A percentile compares a stretch with the other conserved stretches of the same genome.
Evolutionary conservation across 2,329 filamentous ascomycete genomes (phyloP).

Genomic region (Colletotrichum trifolii): DNA sequence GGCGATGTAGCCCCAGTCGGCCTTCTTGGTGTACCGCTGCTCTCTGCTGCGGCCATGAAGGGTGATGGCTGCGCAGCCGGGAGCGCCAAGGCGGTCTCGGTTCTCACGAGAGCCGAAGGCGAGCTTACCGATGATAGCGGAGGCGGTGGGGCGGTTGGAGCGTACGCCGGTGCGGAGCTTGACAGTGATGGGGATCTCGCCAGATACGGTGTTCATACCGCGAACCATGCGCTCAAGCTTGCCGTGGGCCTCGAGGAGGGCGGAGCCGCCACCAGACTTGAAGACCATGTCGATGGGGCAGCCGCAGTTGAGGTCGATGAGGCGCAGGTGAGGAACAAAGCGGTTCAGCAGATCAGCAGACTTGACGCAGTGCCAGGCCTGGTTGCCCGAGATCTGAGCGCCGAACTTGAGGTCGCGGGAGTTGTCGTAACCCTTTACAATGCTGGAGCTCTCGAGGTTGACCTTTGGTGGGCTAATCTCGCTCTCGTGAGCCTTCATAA

Average conservation of each 20-base stretch:
- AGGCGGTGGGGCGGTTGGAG: constrained; percentile 81
- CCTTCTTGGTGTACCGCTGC: constrained; percentile 89
- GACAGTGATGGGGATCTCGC: constrained; percentile 89
- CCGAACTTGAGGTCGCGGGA: constrained; percentile 87
- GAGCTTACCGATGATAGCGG: constrained; percentile 84
- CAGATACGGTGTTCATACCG: constrained; percentile 94
- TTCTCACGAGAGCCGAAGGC: constrained; percentile 83
- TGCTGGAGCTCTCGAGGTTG: constrained; percentile 57
- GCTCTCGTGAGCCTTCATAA: constrained; percentile 90
- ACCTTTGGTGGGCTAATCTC: constrained; percentile 81
- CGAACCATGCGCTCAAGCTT: constrained; percentile 95
- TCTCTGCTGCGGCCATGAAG: constrained; percentile 93
- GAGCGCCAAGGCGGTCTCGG: constrained; percentile 75
- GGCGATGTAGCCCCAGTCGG: constrained; percentile 96
- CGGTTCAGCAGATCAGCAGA: constrained; percentile 83
- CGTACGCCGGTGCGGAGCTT: constrained; percentile 95
- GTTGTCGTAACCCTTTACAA: constrained; percentile 84
- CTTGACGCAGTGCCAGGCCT: constrained; percentile 91
- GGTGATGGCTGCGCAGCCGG: constrained; percentile 93
- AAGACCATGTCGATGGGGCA: constrained; percentile 97
- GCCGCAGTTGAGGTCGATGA: constrained; percentile 96
- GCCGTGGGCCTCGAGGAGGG: constrained; percentile 85
- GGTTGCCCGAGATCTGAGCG: constrained; percentile 91
- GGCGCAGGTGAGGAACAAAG: constrained; percentile 83
- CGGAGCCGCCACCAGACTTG: constrained; percentile 88